Evolutionary conservation across 1,139 yeast species (phyloP), one percentile per base, ranked within the genome.

Genomic region (Debaryomyces sp.): DNA sequence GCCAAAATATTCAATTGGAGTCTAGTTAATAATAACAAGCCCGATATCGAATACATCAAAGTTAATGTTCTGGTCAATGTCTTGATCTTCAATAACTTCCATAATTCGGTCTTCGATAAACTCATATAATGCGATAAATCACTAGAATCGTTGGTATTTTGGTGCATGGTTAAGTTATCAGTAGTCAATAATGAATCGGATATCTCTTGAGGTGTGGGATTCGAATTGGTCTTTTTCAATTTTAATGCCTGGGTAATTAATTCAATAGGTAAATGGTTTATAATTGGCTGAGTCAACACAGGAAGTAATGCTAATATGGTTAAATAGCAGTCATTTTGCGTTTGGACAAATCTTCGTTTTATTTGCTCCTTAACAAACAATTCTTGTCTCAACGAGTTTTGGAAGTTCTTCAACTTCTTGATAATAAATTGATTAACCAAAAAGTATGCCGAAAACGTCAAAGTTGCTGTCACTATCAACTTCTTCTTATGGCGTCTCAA

Each of bases 1-100:
- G 97, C 96, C 43, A 94, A 75, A 30, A 94, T 85, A 62, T 94
- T 94, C 61, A 94, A 76, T 66, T 94, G 98, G 50, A 94, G 73
- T 55, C 96, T 80, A 2, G 96, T 86, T 54, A 92, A 78, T 41
- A 94, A 74, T 32, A 89, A 78, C 43, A 94, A 72, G 38, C 91
- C 76, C 0, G 94, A 81, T 41, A 82, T 77, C 2, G 89, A 73
- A 66, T 91, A 91, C 21, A 87, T 70, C 48, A 89, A 73, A 1
- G 96, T 83, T 46, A 92, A 69, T 41, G 89, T 78, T 53, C 97
- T 77, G 3, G 96, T 81, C 38, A 94, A 67, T 41, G 96, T 84
- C 63, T 86, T 82, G 45, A 82, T 75, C 67, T 91, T 91, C 59
- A 94, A 77, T 50, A 88, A 87, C 57, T 84, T 77, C 99, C 98